Conservation (phyloP, 2,329 filamentous ascomycete genomes). For the Fusarium equiseti region DNA sequence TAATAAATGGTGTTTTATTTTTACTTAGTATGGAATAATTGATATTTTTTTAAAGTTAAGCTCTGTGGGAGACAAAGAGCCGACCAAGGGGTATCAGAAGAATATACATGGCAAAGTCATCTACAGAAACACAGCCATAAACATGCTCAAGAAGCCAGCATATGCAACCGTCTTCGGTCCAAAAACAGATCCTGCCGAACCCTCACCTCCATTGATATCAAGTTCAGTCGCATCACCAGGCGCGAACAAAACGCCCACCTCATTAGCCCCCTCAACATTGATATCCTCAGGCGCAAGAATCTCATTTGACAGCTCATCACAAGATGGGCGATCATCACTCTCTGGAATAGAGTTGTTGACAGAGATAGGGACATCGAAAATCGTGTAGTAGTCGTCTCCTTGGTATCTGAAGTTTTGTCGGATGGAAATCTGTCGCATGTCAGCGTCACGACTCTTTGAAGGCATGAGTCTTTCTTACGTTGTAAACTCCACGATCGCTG, state of each 20-base stretch:
- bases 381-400: slow-evolving; percentile 72
- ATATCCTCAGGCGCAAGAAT: slow-evolving; percentile 62
- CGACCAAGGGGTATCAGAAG: not conserved
- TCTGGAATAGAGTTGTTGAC: slow-evolving; percentile 73
- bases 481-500: slow-evolving; percentile 70
- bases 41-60: not conserved
- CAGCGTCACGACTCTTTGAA: not conserved
- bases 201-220: slow-evolving; percentile 41
- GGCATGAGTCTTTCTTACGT: slow-evolving; percentile 59
- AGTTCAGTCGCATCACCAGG: slow-evolving; percentile 63
- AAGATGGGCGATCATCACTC: slow-evolving; percentile 58
- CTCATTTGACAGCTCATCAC: slow-evolving; percentile 65
- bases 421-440: slow-evolving; percentile 69
- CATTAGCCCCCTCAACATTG: slow-evolving; percentile 57
- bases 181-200: slow-evolving; percentile 18
- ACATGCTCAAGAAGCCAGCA: slow-evolving; percentile 11
- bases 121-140: slow-evolving; percentile 5
- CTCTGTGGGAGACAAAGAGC: not conserved
- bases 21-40: not conserved
- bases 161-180: slow-evolving; percentile 7
- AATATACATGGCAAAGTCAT: not conserved
- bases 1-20: slow-evolving; percentile 1
- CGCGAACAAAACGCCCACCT: slow-evolving; percentile 63
- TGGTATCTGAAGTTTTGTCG: slow-evolving; percentile 78
- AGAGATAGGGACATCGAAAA: slow-evolving; percentile 77